Conservation (phyloP, 129 eudicot genomes). For the Logfia minima region DNA sequence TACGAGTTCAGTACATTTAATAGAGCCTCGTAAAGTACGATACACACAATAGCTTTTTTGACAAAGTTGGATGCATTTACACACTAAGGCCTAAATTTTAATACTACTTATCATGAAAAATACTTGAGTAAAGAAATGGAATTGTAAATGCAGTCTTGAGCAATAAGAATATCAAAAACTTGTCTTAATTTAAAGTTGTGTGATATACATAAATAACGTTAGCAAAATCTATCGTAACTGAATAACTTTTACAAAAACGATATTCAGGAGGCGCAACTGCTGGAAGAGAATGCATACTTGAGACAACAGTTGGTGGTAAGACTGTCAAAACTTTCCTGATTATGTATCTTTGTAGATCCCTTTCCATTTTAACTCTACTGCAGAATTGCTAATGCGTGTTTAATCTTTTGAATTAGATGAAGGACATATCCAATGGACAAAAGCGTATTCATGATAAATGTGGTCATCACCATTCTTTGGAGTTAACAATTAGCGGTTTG, state of each 20-base stretch:
- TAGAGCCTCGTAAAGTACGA: too few relatives aligned
- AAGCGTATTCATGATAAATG: slow-evolving; percentile 5
- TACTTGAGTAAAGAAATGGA: not conserved
- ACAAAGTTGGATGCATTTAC: too few relatives aligned
- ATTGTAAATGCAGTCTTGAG: not conserved
- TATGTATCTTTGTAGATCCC: not conserved
- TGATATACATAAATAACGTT: slow-evolving; percentile 6
- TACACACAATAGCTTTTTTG: too few relatives aligned
- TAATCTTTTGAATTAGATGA: slow-evolving; percentile 23
- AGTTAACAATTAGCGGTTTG: slow-evolving; percentile 32
- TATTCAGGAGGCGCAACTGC: slow-evolving; percentile 31
- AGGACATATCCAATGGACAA: slow-evolving; percentile 14
- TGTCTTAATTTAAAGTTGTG: not conserved
- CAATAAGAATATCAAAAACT: not conserved
- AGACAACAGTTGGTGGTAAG: slow-evolving; percentile 28
- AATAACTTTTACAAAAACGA: not conserved
- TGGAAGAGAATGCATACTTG: slow-evolving; percentile 32
- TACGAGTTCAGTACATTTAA: too few relatives aligned
- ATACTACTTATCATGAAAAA: not conserved
- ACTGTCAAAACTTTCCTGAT: not conserved
- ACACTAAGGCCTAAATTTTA: too few relatives aligned
- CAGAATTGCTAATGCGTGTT: not conserved
- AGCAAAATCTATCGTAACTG: slow-evolving; percentile 14
- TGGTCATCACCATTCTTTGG: slow-evolving; percentile 13
- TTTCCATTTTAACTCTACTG: not conserved